Evolutionary conservation across 345 rosid genomes (phyloP).

Genomic region (Firmiana major): DNA sequence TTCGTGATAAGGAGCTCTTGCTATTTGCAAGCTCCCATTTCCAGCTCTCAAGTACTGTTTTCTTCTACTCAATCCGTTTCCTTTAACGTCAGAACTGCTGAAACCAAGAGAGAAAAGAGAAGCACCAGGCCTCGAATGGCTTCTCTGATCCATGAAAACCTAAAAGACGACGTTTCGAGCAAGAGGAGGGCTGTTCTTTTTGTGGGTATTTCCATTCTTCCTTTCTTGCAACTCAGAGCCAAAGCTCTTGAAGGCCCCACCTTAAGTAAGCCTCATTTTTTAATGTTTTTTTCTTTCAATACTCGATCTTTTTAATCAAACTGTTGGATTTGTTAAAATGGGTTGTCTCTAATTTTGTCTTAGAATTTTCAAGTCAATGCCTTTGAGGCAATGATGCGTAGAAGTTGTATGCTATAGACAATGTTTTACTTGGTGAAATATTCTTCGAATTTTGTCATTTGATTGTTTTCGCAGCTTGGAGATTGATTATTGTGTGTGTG

Average conservation of each 20-base stretch:
- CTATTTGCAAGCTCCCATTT: conserved; percentile 10
- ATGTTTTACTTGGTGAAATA: not conserved
- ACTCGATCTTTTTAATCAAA: not conserved
- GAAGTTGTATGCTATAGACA: not conserved
- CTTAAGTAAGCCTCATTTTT: not conserved
- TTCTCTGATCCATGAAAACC: not conserved
- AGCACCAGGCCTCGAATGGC: conserved; percentile 9
- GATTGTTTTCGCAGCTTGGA: not conserved
- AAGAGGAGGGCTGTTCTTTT: conserved; percentile 15
- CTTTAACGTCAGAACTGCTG: not conserved
- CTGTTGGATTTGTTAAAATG: not conserved
- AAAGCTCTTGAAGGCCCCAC: conserved; percentile 12
- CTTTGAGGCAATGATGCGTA: not conserved
- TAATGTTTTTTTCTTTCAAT: not conserved
- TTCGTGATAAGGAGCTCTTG: conserved; percentile 2
- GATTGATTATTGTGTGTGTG: not conserved
- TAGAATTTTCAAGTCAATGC: not conserved
- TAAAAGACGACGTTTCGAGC: not conserved
- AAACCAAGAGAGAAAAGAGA: conserved; percentile 3
- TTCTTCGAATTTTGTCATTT: not conserved
- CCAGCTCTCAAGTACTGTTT: not conserved
- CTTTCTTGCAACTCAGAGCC: conserved; percentile 5
- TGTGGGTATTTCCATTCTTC: conserved; percentile 13
- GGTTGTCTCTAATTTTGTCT: not conserved
- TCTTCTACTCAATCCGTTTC: conserved; percentile 3